These are phyloP conservation scores for Microdochium bolleyi DNA, from an alignment of 2,329 filamentous ascomycete species.

Conservation along the genomic window DNA sequence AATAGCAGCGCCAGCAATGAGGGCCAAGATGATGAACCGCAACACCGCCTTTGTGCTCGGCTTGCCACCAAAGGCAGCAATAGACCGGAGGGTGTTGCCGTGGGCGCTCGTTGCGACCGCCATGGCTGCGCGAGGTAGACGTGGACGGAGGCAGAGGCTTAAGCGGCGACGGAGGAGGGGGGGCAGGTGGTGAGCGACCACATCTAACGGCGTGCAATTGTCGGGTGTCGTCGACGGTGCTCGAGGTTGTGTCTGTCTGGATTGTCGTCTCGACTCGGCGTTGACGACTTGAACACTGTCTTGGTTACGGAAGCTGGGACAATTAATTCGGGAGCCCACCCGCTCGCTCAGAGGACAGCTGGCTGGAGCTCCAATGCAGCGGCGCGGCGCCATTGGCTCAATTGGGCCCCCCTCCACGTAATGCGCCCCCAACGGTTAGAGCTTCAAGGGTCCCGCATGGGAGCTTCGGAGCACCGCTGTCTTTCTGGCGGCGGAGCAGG, in stretches of 20 bases:
- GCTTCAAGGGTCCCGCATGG: not conserved
- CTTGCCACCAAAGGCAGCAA: constrained; percentile 69
- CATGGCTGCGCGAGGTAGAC: constrained; percentile 19
- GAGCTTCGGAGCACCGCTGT: not conserved
- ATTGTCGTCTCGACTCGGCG: not conserved
- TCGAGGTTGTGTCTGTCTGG: not conserved
- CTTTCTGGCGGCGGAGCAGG: no score
- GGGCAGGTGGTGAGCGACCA: not conserved
- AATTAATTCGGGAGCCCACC: not conserved
- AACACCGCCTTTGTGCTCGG: constrained; percentile 79
- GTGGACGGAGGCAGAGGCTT: constrained; percentile 1
- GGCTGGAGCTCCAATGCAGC: not conserved
- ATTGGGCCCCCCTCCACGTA: not conserved
- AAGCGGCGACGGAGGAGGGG: not conserved
- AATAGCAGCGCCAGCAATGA: constrained; percentile 87
- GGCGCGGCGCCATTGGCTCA: not conserved
- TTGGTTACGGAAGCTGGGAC: not conserved
- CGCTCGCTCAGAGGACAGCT: not conserved
- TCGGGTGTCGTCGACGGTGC: not conserved
- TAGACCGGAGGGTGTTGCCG: constrained; percentile 15
- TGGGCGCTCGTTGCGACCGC: constrained; percentile 24
- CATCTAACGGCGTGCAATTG: not conserved
- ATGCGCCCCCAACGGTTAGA: not conserved
- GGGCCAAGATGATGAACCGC: constrained; percentile 78
- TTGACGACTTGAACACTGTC: not conserved